Evolutionary conservation across 1,139 yeast genomes (phyloP).

Genomic region (Debaryomycetaceae sp.): DNA sequence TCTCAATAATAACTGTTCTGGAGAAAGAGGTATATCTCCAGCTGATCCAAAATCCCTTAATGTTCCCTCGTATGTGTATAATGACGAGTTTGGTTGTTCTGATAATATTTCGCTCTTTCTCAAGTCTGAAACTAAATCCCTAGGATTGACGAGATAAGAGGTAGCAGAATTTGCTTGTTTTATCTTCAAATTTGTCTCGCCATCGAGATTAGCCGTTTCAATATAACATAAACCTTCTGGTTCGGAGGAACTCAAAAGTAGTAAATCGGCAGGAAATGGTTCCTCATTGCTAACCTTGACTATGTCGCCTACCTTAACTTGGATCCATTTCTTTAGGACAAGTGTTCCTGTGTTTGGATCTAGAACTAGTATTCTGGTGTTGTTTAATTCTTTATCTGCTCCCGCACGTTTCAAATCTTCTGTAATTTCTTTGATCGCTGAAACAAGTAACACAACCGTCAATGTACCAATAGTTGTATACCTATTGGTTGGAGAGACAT

Average conservation of each 20-base stretch:
- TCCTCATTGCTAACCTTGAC: constrained; percentile 84
- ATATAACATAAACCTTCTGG: constrained; percentile 98
- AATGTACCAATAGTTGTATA: constrained; percentile 94
- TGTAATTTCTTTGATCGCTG: constrained; percentile 86
- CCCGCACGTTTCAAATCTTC: constrained; percentile 88
- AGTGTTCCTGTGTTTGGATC: constrained; percentile 62
- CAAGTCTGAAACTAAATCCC: constrained; percentile 46
- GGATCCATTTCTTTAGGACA: constrained; percentile 73
- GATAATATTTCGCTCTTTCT: constrained; percentile 51
- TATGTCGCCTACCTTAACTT: constrained; percentile 87
- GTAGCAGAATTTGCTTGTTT: constrained; percentile 87
- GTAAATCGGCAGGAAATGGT: constrained; percentile 90
- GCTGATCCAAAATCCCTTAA: constrained; percentile 52
- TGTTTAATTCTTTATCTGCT: constrained; percentile 87
- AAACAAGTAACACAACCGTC: constrained; percentile 76
- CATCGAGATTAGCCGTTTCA: constrained; percentile 96
- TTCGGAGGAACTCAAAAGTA: constrained; percentile 85
- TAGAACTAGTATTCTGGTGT: constrained; percentile 70
- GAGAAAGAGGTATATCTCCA: constrained; percentile 66
- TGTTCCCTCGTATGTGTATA: constrained; percentile 93
- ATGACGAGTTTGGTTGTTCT: constrained; percentile 91
- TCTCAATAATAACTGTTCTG: constrained; percentile 86
- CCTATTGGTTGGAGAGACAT: constrained; percentile 93
- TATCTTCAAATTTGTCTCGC: constrained; percentile 94
- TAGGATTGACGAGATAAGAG: constrained; percentile 65